phyloP scores from a whole-genome alignment of 306 rosid species.

The Betula pendula region DNA sequence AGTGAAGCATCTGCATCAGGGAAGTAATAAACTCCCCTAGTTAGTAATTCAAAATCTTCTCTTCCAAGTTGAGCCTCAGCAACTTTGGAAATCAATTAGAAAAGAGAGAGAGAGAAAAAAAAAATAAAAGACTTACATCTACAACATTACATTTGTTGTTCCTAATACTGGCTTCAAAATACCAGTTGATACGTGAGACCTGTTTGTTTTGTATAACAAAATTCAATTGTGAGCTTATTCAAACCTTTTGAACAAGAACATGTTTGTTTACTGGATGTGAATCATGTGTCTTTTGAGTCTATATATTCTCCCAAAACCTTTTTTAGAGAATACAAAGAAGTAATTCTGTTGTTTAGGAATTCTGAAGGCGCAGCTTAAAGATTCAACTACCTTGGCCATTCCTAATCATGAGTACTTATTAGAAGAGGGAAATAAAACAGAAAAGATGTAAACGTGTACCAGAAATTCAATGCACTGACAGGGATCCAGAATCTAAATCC shows the following conservation, averaged over 20 bases:
- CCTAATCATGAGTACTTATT: background rate
- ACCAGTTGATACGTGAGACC: background rate
- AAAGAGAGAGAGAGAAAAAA: background rate
- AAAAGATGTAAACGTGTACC: slow-evolving; percentile 43
- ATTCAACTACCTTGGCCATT: background rate
- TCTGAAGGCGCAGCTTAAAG: background rate
- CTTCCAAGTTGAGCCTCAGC: background rate
- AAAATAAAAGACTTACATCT: background rate
- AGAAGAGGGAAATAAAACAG: slow-evolving; percentile 6
- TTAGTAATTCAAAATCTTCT: background rate
- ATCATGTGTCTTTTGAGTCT: background rate
- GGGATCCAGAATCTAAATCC: slow-evolving; percentile 99
- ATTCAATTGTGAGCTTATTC: background rate
- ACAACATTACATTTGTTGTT: background rate
- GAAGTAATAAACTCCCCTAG: background rate
- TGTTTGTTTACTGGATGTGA: background rate
- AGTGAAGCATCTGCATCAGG: background rate
- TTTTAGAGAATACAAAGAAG: background rate
- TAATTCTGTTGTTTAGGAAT: background rate
- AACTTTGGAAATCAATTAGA: background rate
- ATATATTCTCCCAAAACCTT: background rate
- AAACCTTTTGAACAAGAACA: background rate
- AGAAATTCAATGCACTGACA: slow-evolving; percentile 75
- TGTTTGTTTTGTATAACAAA: background rate
- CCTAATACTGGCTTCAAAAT: background rate